These are phyloP conservation scores for Chalciporus pseudorubinellus DNA, from an alignment of 768 basidiomycete genomes.

Conservation along the genomic window DNA sequence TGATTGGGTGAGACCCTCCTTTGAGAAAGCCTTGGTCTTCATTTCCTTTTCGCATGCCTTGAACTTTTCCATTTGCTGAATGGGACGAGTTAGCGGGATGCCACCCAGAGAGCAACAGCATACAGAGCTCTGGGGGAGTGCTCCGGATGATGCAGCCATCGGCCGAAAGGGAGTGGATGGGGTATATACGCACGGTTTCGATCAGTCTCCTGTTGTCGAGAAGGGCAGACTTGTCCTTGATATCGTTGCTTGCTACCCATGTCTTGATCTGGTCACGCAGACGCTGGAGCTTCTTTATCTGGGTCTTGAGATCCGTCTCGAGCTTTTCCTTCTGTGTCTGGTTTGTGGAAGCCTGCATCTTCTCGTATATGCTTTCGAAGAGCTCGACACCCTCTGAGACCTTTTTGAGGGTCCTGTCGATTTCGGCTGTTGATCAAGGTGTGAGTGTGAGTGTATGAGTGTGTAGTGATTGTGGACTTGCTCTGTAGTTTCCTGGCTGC, in stretches of 20 bases:
- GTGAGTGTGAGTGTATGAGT: neutral
- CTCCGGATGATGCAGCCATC: conserved; percentile 1
- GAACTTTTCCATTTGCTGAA: conserved; percentile 99
- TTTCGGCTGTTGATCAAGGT: conserved; percentile 70
- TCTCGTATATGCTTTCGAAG: conserved; percentile 95
- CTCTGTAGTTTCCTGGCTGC: conserved; percentile 90
- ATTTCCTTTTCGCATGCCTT: conserved; percentile 99
- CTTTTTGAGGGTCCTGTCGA: conserved; percentile 97
- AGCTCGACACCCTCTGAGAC: conserved; percentile 93
- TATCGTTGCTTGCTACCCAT: conserved; percentile 96
- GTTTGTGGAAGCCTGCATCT: conserved; percentile 95
- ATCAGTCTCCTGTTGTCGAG: conserved; percentile 94
- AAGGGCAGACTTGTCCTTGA: conserved; percentile 94
- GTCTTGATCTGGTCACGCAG: conserved; percentile 88
- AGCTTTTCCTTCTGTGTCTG: conserved; percentile 99
- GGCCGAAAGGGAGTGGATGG: neutral
- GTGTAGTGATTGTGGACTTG: conserved; percentile 30
- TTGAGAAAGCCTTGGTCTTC: conserved; percentile 99
- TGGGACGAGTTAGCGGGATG: conserved; percentile 5
- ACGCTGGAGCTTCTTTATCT: conserved; percentile 94
- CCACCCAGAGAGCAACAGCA: conserved; percentile 11
- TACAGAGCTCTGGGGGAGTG: conserved; percentile 2
- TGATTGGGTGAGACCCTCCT: conserved; percentile 94
- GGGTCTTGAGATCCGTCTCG: conserved; percentile 92
- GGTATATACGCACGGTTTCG: conserved; percentile 73